Base-by-base conservation (phyloP, 345 rosid species). In the Boechera divaricarpa region DNA sequence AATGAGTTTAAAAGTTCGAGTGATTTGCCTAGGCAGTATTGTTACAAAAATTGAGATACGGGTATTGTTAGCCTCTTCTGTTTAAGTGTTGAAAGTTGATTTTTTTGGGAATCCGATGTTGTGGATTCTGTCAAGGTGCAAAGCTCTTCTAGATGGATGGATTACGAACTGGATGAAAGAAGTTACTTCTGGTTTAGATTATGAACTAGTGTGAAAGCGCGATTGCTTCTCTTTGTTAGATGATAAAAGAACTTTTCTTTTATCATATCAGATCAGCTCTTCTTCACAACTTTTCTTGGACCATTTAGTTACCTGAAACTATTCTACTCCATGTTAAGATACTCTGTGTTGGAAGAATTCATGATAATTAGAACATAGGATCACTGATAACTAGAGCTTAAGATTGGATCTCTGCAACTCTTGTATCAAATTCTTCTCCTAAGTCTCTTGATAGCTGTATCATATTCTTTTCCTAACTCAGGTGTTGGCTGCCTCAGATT, bases 171-270 rank as follows among this genome's bases (percentile, higher is more conserved):
- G 5, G 42, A 66, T 31, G n/a, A 10, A 45, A n/a, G 5, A 38
- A 18, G 47, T 18, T 60, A 60, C 10, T 38, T 60, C 10, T 36
- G 47, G 47, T 10, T 60, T 36, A 60, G 64, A 18, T 36, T 18
- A 59, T 36, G 45, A 57, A 10, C 47, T 5, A 45, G 26, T 26
- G 54, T 64, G 26, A 63, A 13, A 7, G 4, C 5, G 15, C 41
- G 7, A 15, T 48, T 57, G 41, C 11, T 54, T 67, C 39, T 67
- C 72, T 75, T 11, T 74, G 7, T 56, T 54, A 66, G 21, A 56
- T 74, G 2, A 66, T 66, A 24, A 56, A 47, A 1, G 51, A 52
- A 48, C 16, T 16, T 16, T 16, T 16, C 16, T 16, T 16, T 16
- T 16, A 16, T 16, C 16, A 36, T 29, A 5, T 38, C 32, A 58